Evolutionary conservation across 371 early-diverging fungal species (phyloP).

Genomic region (Mortierella sp.): DNA sequence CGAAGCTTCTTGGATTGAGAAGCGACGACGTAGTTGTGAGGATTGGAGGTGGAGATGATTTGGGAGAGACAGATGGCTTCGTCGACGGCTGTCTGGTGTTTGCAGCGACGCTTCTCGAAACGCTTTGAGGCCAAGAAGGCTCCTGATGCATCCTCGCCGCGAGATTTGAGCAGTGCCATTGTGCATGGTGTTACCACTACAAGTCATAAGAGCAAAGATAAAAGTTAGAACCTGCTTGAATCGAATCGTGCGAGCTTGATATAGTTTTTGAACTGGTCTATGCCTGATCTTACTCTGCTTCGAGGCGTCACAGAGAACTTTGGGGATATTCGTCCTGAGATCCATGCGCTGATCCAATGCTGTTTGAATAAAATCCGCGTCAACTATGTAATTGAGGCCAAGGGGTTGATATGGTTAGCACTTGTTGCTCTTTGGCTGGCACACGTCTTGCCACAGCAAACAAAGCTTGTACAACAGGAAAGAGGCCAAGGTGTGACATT

Average conservation of each 20-base stretch:
- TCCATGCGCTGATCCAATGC: constrained; percentile 72
- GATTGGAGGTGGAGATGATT: constrained; percentile 77
- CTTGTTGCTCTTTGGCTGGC: background rate
- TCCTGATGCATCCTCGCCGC: constrained; percentile 69
- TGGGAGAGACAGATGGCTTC: constrained; percentile 82
- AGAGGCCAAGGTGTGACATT: constrained; percentile 26
- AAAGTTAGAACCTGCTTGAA: too few species aligned
- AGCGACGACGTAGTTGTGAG: constrained; percentile 87
- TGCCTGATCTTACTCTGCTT: constrained; percentile 66
- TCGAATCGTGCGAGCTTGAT: too few species aligned
- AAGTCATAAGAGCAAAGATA: background rate
- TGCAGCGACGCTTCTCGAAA: constrained; percentile 86
- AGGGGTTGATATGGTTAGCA: background rate
- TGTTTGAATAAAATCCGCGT: constrained; percentile 80
- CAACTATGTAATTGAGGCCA: constrained; percentile 62
- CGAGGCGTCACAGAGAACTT: constrained; percentile 68
- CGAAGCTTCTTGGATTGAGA: constrained; percentile 82
- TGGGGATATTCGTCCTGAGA: constrained; percentile 67
- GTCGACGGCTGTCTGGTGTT: constrained; percentile 75
- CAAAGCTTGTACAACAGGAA: background rate
- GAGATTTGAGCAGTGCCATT: constrained; percentile 76
- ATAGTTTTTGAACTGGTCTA: too few species aligned
- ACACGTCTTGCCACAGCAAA: background rate
- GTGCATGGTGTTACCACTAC: constrained; percentile 89
- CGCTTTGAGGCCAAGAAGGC: constrained; percentile 73